phyloP scores from a whole-genome alignment of 2,329 filamentous ascomycete genomes.

The Lasiodiplodia sp. region DNA sequence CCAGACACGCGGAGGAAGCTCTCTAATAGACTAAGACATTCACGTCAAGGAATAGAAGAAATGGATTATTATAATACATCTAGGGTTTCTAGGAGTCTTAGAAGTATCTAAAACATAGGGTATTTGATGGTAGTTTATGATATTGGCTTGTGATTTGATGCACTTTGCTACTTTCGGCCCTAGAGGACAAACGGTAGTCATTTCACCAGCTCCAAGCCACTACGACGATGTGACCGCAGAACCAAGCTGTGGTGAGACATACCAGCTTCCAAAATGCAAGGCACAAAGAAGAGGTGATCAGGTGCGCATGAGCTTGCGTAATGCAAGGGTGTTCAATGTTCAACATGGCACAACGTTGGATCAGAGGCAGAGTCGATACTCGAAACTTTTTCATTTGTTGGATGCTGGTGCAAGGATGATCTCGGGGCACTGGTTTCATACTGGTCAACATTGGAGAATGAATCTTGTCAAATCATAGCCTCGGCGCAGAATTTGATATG shows the following conservation, averaged over 20 bases:
- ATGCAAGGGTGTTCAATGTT: background rate
- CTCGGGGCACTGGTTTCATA: background rate
- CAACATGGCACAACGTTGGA: background rate
- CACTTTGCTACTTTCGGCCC: no score
- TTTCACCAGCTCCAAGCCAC: no score
- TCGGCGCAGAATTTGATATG: background rate
- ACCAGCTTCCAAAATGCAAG: background rate
- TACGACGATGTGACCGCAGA: background rate
- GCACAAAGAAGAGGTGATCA: background rate
- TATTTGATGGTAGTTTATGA: no score
- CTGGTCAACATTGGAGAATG: background rate
- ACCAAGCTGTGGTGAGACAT: background rate
- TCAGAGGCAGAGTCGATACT: background rate
- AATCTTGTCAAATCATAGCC: no score
- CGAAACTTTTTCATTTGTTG: background rate
- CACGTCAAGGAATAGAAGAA: no score
- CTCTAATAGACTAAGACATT: no score
- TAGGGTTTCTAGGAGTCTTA: no score
- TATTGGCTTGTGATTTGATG: no score
- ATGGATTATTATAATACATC: no score
- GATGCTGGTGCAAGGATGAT: background rate
- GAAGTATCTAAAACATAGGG: no score
- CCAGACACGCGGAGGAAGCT: no score
- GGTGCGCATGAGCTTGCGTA: background rate
- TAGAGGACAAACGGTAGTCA: no score